These are phyloP conservation scores for Penicillium sp. DNA, from an alignment of 2,329 filamentous ascomycete species.

Conservation along the genomic window DNA sequence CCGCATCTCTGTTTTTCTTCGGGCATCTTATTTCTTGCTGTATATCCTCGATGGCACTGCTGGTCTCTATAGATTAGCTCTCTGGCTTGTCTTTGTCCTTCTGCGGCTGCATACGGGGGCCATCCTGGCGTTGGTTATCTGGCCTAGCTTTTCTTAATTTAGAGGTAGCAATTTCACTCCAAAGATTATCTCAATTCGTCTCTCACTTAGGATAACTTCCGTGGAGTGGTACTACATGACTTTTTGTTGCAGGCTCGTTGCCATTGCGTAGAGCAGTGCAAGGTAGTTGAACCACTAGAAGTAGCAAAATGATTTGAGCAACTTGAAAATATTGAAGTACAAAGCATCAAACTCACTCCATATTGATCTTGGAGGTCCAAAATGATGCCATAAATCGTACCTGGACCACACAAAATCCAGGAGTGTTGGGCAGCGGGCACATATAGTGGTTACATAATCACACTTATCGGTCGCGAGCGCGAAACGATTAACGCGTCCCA, in stretches of 20 bases:
- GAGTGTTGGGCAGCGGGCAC: neutral
- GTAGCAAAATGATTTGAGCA: neutral
- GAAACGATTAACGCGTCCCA: conserved; percentile 25
- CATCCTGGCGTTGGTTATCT: conserved; percentile 7
- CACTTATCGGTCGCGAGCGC: conserved; percentile 26
- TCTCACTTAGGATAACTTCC: neutral
- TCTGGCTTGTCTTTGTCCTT: conserved; percentile 3
- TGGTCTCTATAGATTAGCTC: conserved; percentile 8
- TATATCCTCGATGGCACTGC: conserved; percentile 5
- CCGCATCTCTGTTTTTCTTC: neutral
- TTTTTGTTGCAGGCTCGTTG: neutral
- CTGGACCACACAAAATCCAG: neutral
- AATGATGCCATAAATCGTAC: neutral
- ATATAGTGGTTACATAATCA: conserved; percentile 12
- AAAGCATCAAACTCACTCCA: neutral
- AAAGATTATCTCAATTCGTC: neutral
- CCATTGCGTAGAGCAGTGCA: neutral
- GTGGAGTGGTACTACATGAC: neutral
- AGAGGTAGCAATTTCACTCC: conserved; percentile 17
- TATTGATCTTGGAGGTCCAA: neutral
- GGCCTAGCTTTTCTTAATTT: conserved; percentile 13
- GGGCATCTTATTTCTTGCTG: neutral
- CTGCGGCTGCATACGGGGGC: conserved; percentile 16
- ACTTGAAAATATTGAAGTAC: neutral
- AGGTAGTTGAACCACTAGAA: neutral